These are phyloP conservation scores for Polytrichum formosum DNA, from an alignment of 225 moss, liverwort and hornwort genomes.

Conservation along the genomic window DNA sequence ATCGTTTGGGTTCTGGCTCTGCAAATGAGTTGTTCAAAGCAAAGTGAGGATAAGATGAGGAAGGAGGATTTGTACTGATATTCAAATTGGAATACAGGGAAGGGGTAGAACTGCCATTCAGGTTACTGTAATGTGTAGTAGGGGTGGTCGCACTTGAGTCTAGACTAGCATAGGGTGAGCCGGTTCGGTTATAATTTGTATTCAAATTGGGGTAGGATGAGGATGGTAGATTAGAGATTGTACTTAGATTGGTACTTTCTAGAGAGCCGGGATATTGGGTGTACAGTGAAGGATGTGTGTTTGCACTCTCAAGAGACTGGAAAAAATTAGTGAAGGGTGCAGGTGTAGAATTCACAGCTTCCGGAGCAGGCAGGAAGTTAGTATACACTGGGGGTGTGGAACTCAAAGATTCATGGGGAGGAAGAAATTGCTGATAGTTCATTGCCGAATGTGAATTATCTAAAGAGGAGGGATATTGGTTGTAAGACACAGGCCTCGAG, in stretches of 20 bases:
- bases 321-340: conserved; percentile 39
- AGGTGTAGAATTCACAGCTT: conserved; percentile 33
- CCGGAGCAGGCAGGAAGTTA: conserved; percentile 31
- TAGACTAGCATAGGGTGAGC: conserved; percentile 31
- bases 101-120: conserved; percentile 24
- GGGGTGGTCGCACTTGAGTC: conserved; percentile 22
- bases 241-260: conserved; percentile 23
- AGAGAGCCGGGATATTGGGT: conserved; percentile 29
- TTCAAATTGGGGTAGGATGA: conserved; percentile 33
- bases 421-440: conserved; percentile 44
- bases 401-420: conserved; percentile 36
- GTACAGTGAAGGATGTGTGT: conserved; percentile 30
- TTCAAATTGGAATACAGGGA: conserved; percentile 17
- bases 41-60: conserved; percentile 21
- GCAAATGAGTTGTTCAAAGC: conserved; percentile 24
- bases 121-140: conserved; percentile 19
- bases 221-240: conserved; percentile 16
- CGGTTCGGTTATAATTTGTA: conserved; percentile 16
- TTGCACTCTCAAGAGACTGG: conserved; percentile 35
- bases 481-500: conserved; percentile 28
- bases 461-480: conserved; percentile 27
- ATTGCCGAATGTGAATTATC: conserved; percentile 29
- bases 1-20: conserved; percentile 40
- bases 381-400: conserved; percentile 30
- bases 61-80: background rate